Evolutionary conservation across 2,329 filamentous ascomycete species (phyloP), one percentile per base, ranked within the genome.

Genomic region (Fusarium sp.): DNA sequence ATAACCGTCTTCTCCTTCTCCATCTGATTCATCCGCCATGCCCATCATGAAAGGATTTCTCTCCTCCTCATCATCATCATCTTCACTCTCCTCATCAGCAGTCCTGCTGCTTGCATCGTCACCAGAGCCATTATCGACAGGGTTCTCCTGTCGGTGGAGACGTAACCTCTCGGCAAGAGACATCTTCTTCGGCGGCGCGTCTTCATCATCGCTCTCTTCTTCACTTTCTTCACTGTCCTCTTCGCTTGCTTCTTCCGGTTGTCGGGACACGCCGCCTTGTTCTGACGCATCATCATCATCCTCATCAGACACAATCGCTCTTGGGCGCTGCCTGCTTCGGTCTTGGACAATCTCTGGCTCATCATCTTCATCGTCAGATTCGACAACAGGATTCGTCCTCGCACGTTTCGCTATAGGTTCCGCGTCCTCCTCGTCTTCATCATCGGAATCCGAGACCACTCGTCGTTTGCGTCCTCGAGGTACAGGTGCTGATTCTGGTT

Each of bases 1-100:
- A 4, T 70, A 56, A 35, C 65, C 50, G 21, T 57, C 60, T 1
- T 76, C 72, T 3, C 66, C 73, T n/a, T 72, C 73, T 10, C 72
- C 74, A 4, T 76, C 76, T 3, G 75, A 74, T 31, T 80, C 80
- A 4, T 75, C 77, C 0, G 79, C 79, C 76, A 80, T 78, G 20
- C 69, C 68, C 43, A 75, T 71, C 9, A 80, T 63, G 26, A 79
- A 70, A 2, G 69, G 77, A 20, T 75, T 72, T 2, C 71, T 73
- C 8, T 72, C 71, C 3, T 74, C 71, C 3, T 74, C 69, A 1
- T 70, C 70, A 3, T 71, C 71, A 0, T 66, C 71, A 3, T 75
- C 72, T 23, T 71, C 66, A 3, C 63, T 66, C 3, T 70, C 67
- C 24, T 52, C 39, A 9, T 57, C 64, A 29, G 60, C 63, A 63